phyloP scores from a whole-genome alignment of 768 basidiomycete species.

The Gymnopilus dilepis region DNA sequence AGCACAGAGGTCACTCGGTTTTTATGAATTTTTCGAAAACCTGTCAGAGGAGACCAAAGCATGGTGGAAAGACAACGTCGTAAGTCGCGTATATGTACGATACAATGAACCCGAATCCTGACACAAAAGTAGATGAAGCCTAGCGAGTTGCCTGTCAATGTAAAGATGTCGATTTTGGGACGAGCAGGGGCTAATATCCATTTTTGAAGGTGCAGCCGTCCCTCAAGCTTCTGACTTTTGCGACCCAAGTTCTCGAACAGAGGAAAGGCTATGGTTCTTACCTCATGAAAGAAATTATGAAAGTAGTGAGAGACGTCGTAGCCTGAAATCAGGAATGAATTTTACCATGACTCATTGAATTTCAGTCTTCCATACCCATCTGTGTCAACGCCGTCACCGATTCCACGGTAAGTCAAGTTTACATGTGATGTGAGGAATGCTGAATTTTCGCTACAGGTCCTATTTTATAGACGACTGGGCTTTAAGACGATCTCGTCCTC shows the following conservation, averaged over 20 bases:
- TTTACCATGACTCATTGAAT: neutral
- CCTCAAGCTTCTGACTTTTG: neutral
- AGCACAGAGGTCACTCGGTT: neutral
- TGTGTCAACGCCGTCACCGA: conserved; percentile 5
- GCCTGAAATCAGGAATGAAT: too few relatives aligned
- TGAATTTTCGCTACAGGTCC: neutral
- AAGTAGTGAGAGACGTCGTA: too few relatives aligned
- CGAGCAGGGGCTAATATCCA: neutral
- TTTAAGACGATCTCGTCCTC: neutral
- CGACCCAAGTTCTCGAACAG: neutral
- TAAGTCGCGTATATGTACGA: neutral
- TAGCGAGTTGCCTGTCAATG: neutral
- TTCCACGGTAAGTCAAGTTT: neutral
- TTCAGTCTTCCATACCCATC: neutral
- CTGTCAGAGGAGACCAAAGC: neutral
- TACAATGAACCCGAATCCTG: neutral
- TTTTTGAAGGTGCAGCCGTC: neutral
- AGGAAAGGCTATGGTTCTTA: neutral
- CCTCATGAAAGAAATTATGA: neutral
- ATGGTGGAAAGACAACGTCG: conserved; percentile 5
- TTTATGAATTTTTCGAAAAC: neutral
- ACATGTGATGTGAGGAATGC: neutral
- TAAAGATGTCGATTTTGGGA: neutral
- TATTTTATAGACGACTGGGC: conserved; percentile 4
- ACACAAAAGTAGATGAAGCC: neutral